These are phyloP conservation scores for Silene conica DNA, from an alignment of 148 eudicot species.

Conservation along the genomic window DNA sequence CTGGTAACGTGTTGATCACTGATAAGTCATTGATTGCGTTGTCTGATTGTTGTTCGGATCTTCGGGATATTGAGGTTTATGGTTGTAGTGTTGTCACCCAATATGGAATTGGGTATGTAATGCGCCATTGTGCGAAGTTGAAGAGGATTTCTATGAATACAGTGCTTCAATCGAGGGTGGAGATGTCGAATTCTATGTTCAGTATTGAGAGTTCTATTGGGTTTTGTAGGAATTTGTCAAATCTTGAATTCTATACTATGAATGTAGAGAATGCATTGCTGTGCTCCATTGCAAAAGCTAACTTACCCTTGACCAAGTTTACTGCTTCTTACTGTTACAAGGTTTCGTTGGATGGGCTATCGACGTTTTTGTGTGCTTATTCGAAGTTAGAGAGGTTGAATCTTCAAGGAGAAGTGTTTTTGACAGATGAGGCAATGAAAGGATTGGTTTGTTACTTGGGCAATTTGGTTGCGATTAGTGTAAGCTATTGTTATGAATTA, in stretches of 20 bases:
- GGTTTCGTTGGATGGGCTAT: neutral
- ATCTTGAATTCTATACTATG: neutral
- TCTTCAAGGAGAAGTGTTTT: neutral
- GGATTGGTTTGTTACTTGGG: neutral
- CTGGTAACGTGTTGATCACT: neutral
- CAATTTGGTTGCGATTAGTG: neutral
- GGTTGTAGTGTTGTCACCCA: too few relatives aligned
- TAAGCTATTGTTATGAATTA: neutral
- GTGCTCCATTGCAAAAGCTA: neutral
- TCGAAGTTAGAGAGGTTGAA: neutral
- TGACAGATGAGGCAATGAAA: neutral
- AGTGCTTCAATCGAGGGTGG: neutral
- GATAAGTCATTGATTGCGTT: neutral
- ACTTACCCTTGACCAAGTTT: conserved; percentile 1
- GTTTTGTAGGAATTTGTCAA: conserved; percentile 1
- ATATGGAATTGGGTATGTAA: too few relatives aligned
- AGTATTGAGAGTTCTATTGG: neutral
- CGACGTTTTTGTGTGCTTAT: neutral
- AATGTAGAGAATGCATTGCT: neutral
- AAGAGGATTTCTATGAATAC: neutral
- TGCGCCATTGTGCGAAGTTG: neutral
- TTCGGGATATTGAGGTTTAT: too few relatives aligned
- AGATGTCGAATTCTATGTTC: neutral
- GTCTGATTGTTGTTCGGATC: neutral
- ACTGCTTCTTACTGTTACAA: neutral